Base-by-base conservation (phyloP, 2,329 filamentous ascomycete species). In the Trichoderma guizhouense region DNA sequence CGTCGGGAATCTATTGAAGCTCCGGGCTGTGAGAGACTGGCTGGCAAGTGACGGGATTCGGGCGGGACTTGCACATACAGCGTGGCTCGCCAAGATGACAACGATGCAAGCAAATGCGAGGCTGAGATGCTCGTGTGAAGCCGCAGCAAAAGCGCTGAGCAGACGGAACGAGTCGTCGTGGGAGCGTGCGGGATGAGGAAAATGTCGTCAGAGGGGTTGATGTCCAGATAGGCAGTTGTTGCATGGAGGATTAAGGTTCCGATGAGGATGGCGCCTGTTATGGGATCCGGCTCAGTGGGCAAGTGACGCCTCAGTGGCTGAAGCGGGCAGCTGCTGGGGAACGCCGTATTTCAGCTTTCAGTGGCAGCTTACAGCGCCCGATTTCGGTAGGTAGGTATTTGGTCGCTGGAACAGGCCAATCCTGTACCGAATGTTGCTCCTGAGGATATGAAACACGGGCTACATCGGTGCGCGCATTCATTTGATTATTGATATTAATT, bases 191-290 rank as follows among this genome's bases (percentile, higher is more conserved):
- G 55, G 64, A 43, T 62, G 55, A 64, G 64, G 30, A 32, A 34
- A 62, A 69, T 72, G 71, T 68, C 71, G 71, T 72, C 71, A 72
- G 71, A 72, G 64, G 64, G 55, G 71, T 57, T 67, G 55, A 58
- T 18, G 55, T 67, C 18, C 47, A 63, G 51, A 57, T n/a, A 7
- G 30, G 36, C 30, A 43, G 47, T 39, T 61, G 24, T 61, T 63
- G 43, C 32, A 51, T 51, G n/a, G 51, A 53, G 39, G 68, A 64
- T 61, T 71, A 64, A 63, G 68, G 68, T 71, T 71, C 68, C 60
- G 58, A 34, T 51, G 39, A 39, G 32, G 47, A 64, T 57, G 68
- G 68, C 60, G 47, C 57, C 57, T 69, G 53, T 62, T 53, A 61
- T 61, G 67, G 67, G 67, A 34, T 47, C 21, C 21, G 21, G 21